Evolutionary conservation across 495 filamentous ascomycete genomes (phyloP).

Genomic region (Daldinia bambusicola): DNA sequence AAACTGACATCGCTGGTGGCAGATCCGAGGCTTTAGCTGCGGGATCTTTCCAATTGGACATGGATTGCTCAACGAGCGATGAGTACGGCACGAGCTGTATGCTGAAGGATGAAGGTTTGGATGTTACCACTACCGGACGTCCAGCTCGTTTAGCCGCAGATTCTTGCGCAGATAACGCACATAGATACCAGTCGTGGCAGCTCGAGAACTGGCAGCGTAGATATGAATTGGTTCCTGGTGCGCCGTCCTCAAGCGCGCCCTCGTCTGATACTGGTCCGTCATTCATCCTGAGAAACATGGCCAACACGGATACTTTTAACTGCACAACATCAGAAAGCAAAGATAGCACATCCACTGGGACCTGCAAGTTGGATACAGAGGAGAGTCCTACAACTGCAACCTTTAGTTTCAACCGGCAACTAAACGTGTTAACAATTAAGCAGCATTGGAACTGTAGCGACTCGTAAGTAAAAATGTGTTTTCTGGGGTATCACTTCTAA

Average conservation of each 20-base stretch:
- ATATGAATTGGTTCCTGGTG: conserved; percentile 46
- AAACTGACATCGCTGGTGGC: neutral
- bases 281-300: conserved; percentile 48
- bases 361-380: conserved; percentile 23
- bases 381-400: conserved; percentile 24
- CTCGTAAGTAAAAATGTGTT: conserved; percentile 42
- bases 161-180: conserved; percentile 43
- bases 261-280: conserved; percentile 50
- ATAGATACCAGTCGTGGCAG: conserved; percentile 52
- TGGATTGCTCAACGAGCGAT: conserved; percentile 46
- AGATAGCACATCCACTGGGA: conserved; percentile 44
- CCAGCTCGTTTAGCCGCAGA: conserved; percentile 23
- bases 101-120: conserved; percentile 36
- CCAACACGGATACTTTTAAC: conserved; percentile 43
- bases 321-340: conserved; percentile 42
- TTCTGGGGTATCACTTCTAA: conserved; percentile 14
- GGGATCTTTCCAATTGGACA: conserved; percentile 45
- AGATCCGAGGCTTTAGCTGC: conserved; percentile 50
- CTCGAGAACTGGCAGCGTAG: conserved; percentile 50
- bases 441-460: conserved; percentile 50
- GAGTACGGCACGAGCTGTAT: conserved; percentile 44
- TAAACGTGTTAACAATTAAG: conserved; percentile 48
- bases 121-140: conserved; percentile 37
- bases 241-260: conserved; percentile 19
- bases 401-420: conserved; percentile 49